Percentiles rank a stretch among this genome's conserved stretches.
Conservation (phyloP, 345 rosid genomes). For the Salix arbutifolia region DNA sequence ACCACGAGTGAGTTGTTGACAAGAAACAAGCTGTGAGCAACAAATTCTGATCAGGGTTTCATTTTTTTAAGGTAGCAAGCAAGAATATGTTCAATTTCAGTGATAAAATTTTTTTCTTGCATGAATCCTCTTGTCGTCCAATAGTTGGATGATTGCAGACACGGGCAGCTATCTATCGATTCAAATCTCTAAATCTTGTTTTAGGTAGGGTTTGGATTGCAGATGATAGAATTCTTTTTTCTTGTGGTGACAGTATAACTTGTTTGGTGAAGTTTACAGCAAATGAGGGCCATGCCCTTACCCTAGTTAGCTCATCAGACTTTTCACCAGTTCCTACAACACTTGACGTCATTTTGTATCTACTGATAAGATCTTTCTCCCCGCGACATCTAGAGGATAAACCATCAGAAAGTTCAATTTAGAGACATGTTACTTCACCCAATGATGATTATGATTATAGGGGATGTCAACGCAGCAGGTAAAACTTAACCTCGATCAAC, state of each 20-base stretch:
- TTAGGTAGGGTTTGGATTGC: neutral
- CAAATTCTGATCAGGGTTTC: neutral
- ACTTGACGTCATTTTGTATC: neutral
- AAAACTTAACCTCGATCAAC: too few species aligned
- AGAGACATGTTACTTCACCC: neutral
- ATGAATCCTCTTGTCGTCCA: neutral
- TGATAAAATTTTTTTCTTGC: neutral
- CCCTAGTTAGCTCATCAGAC: neutral
- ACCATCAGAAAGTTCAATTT: neutral
- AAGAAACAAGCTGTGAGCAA: neutral
- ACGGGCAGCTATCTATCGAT: neutral
- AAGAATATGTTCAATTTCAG: neutral
- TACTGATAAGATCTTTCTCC: neutral
- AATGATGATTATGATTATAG: neutral
- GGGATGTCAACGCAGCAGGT: too few species aligned
- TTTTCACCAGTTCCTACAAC: neutral
- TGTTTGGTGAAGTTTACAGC: neutral
- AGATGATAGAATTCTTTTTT: neutral
- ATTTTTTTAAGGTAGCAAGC: neutral
- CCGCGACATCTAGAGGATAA: neutral
- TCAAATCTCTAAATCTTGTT: neutral
- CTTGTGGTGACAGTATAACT: neutral
- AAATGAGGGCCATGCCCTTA: neutral
- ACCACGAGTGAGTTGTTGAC: neutral
- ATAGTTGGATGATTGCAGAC: neutral